These are phyloP conservation scores for Vigna trinervia DNA, from an alignment of 306 rosid genomes.

Conservation along the genomic window DNA sequence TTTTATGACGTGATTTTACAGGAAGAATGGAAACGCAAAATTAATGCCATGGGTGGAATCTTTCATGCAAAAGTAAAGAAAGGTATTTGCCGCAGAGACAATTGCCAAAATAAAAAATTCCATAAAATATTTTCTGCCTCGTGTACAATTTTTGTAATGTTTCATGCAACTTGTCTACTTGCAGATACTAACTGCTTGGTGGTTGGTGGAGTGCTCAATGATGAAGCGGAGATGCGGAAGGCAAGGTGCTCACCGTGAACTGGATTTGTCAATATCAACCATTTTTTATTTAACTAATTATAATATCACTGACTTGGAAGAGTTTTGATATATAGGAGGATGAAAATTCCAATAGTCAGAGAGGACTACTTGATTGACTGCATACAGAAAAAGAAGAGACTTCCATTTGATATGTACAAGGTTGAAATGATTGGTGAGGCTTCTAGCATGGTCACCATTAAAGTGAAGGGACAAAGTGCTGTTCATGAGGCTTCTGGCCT, in stretches of 20 bases:
- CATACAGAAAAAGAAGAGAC: conserved; percentile 76
- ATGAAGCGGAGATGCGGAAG: conserved; percentile 77
- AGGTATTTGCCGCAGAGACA: conserved; percentile 55
- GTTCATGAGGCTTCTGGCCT: conserved; percentile 91
- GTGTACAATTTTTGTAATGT: conserved; percentile 18
- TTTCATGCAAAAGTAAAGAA: conserved; percentile 86
- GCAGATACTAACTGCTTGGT: conserved; percentile 92
- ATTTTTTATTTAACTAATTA: conserved; percentile 34
- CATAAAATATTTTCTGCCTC: background rate
- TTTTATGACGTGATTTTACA: conserved; percentile 53
- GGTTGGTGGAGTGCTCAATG: conserved; percentile 68
- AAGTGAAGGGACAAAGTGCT: conserved; percentile 93
- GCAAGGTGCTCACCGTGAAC: conserved; percentile 66
- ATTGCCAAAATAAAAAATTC: conserved; percentile 12
- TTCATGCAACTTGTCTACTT: conserved; percentile 45
- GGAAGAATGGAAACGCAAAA: conserved; percentile 78
- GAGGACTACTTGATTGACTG: conserved; percentile 90
- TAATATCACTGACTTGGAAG: conserved; percentile 33
- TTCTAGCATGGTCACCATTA: conserved; percentile 88
- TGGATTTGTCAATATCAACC: conserved; percentile 40
- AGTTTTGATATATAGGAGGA: conserved; percentile 67
- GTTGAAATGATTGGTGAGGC: conserved; percentile 73
- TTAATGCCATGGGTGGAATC: conserved; percentile 67
- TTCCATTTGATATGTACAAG: conserved; percentile 77
- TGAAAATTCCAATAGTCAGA: conserved; percentile 86